These are phyloP conservation scores for Monosporascus sp. DNA, from an alignment of 2,329 filamentous ascomycete species.

Conservation along the genomic window DNA sequence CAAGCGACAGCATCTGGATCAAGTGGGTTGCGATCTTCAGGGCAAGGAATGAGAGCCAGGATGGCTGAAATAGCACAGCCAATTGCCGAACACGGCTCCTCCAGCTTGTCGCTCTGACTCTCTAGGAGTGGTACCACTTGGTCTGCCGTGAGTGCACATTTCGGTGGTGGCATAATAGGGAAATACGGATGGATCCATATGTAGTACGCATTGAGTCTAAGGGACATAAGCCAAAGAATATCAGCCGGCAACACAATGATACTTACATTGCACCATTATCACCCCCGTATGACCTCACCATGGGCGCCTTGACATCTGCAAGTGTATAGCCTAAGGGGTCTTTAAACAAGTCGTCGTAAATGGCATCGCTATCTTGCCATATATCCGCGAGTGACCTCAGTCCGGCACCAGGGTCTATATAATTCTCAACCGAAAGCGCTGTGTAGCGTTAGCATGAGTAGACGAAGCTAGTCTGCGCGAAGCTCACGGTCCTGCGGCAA, in stretches of 20 bases:
- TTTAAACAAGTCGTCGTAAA: constrained; percentile 40
- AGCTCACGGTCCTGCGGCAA: constrained; percentile 26
- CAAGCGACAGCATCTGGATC: constrained; percentile 36
- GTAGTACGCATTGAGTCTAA: constrained; percentile 45
- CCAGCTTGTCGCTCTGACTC: constrained; percentile 28
- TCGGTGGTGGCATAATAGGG: constrained; percentile 42
- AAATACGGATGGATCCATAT: constrained; percentile 47
- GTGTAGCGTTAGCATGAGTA: constrained; percentile 2
- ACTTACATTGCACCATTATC: constrained; percentile 35
- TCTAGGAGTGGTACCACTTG: constrained; percentile 30
- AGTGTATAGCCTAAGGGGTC: constrained; percentile 11
- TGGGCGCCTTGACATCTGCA: constrained; percentile 21
- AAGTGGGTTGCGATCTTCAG: constrained; percentile 31
- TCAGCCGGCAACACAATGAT: not conserved
- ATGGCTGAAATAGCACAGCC: constrained; percentile 42
- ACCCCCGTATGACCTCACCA: constrained; percentile 37
- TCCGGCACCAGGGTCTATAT: constrained; percentile 42
- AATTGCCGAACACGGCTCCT: constrained; percentile 37
- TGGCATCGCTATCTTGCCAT: constrained; percentile 41
- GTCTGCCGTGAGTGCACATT: constrained; percentile 24
- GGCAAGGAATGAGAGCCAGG: constrained; percentile 42
- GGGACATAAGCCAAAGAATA: not conserved
- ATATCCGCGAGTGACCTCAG: constrained; percentile 40
- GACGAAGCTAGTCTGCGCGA: not conserved
- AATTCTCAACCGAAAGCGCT: constrained; percentile 29